Base-by-base conservation (phyloP, 441 rosid genomes). In the Erysimum cheiri region DNA sequence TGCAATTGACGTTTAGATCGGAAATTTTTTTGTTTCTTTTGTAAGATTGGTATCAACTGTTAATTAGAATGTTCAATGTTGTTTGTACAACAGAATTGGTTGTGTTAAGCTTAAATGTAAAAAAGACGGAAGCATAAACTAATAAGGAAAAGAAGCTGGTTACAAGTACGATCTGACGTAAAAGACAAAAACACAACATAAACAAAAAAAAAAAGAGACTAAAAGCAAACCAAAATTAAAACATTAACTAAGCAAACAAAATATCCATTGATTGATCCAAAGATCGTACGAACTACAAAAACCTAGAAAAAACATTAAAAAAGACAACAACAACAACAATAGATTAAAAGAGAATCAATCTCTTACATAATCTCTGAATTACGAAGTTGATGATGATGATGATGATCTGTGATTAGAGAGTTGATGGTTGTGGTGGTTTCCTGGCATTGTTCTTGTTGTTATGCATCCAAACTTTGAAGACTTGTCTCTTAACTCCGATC, bases 401-500 rank as follows among this genome's bases (percentile, higher is more conserved):
- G 6, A 50, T 59, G 19, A 22, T 0, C 4, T 13, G 8, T 14
- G 58, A 29, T 41, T 47, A 75, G 66, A 69, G 60, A 63, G 65
- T 56, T 7, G 40, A 5, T 47, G 78, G 5, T 29, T 61, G 15
- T 41, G 59, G 26, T 70, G 85, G 80, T 79, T 87, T 90, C 88
- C 77, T 89, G 33, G 78, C 76, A 70, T 70, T 80, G 72, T 71
- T 88, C 89, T 94, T 94, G 76, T 94, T 94, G 74, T 94, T 94
- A 61, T 94, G 98, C 98, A 94, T 94, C 98, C 98, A 94, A 8
- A 94, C 98, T 79, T 92, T 92, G 75, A 94, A 88, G 28, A 90
- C 97, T 69, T 84, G 91, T 69, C 97, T 87, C 70, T 77, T 87
- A 13, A 94, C 91, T 7, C 97, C 97, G 63, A 79, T 83, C 64